These are phyloP conservation scores for Globisporangium nunn DNA, from an alignment of 352 stramenopile genomes.

Conservation along the genomic window DNA sequence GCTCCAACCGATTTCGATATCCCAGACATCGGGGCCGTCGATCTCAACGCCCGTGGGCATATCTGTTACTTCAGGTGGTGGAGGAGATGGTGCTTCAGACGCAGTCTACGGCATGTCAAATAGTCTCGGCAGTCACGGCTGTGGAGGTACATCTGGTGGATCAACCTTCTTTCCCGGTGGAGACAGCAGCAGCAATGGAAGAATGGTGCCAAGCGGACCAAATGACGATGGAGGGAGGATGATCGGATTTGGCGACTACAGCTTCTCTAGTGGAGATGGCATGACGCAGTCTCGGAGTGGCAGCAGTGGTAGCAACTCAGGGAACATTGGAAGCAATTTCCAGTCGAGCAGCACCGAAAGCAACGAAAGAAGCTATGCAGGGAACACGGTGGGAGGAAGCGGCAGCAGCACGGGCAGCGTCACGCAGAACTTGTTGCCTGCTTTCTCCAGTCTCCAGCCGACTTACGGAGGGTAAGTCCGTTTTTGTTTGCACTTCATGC, in stretches of 20 bases:
- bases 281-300: neutral
- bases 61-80: neutral
- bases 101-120: neutral
- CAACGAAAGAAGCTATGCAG: neutral
- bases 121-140: too few species aligned
- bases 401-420: neutral
- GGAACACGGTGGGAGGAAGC: neutral
- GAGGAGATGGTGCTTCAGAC: neutral
- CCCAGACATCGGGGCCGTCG: neutral
- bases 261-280: neutral
- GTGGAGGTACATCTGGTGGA: too few species aligned
- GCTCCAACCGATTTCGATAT: neutral
- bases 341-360: neutral
- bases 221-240: neutral
- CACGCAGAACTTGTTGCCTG: neutral
- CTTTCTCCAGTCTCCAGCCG: neutral
- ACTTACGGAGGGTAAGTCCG: neutral
- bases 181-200: too few species aligned
- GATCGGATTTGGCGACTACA: neutral
- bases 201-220: neutral
- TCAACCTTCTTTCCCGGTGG: too few species aligned
- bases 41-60: neutral
- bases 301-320: neutral
- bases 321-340: neutral
- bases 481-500: neutral